phyloP scores from a whole-genome alignment of 2,329 filamentous ascomycete species.

The Dendryphion nanum region DNA sequence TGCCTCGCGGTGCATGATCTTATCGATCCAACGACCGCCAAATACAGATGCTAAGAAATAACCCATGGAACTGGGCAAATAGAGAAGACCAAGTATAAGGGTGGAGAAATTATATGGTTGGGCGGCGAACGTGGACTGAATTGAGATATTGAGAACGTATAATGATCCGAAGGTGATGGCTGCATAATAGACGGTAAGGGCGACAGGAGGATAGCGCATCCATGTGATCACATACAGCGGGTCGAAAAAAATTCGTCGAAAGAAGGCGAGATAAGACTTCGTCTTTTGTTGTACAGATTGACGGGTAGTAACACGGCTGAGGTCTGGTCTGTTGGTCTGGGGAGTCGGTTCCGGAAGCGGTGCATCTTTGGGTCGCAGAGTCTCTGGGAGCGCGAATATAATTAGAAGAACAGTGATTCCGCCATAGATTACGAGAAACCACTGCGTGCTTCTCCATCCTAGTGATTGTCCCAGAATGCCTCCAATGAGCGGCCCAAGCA shows the following conservation, averaged over 20 bases:
- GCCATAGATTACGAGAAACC: conserved; percentile 41
- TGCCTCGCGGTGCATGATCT: conserved; percentile 42
- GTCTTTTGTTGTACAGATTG: conserved; percentile 34
- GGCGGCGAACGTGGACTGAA: conserved; percentile 34
- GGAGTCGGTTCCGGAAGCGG: conserved; percentile 1
- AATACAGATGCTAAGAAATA: conserved; percentile 36
- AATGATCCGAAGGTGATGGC: conserved; percentile 40
- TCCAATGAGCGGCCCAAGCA: conserved; percentile 41
- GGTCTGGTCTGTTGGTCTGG: conserved; percentile 9
- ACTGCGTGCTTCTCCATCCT: conserved; percentile 41
- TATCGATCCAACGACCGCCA: conserved; percentile 41
- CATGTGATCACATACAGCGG: conserved; percentile 39
- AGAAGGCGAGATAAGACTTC: conserved; percentile 21
- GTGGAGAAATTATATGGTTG: conserved; percentile 37
- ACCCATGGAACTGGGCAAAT: conserved; percentile 38
- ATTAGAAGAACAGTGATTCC: conserved; percentile 30
- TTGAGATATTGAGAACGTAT: conserved; percentile 42
- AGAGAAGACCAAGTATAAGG: conserved; percentile 37
- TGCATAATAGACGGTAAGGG: conserved; percentile 41
- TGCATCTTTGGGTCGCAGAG: conserved; percentile 17
- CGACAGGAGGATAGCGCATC: conserved; percentile 39
- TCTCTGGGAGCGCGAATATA: conserved; percentile 37
- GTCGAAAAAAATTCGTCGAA: conserved; percentile 40
- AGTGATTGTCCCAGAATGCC: conserved; percentile 31
- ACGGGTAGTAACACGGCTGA: conserved; percentile 30